Base-by-base conservation (phyloP, 805 yeast species). In the Maudiozyma barnettii region DNA sequence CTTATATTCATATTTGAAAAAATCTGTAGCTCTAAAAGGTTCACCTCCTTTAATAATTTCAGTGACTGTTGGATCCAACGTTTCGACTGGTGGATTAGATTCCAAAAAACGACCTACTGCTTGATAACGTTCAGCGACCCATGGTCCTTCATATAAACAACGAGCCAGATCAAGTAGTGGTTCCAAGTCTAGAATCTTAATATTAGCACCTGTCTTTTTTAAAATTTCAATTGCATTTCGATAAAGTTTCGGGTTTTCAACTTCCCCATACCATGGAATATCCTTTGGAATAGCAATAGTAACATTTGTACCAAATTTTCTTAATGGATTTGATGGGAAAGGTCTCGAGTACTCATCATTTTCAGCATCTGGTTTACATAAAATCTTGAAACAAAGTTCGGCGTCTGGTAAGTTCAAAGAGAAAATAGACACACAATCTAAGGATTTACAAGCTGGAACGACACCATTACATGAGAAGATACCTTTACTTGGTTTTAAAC, bases 361-460 rank as follows among this genome's bases (percentile, higher is more conserved):
- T 7, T 66, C 74, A 22, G 65, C 61, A 65, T 91, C 98, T 41
- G 78, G 78, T 53, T 80, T 67, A 9, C 93, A 89, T 72, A 88
- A 72, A 44, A 87, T 66, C 47, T 75, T 72, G 66, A 88, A 85
- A 20, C 80, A 77, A 21, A 76, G 61, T 68, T 91, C 95, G 10
- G 97, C 96, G 66, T 91, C 99, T 31, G 73, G 69, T 51, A 93
- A 65, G 53, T 80, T 84, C 52, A 84, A 69, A 1, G 96, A 72
- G 63, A 93, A 90, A 41, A 90, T 76, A 13, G 96, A 87, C 21
- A 88, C 95, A 65, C 96, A 87, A 65, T 91, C 99, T 45, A 91
- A 74, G 1, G 96, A 87, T 64, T 83, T 86, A 68, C 99, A 91
- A 16, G 98, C 98, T 14, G 98, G 98, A 6, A 93, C 93, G n/a